Evolutionary conservation across 2,329 filamentous ascomycete species (phyloP), one percentile per base, ranked within the genome.

Genomic region (Aspergillus arachidicola): DNA sequence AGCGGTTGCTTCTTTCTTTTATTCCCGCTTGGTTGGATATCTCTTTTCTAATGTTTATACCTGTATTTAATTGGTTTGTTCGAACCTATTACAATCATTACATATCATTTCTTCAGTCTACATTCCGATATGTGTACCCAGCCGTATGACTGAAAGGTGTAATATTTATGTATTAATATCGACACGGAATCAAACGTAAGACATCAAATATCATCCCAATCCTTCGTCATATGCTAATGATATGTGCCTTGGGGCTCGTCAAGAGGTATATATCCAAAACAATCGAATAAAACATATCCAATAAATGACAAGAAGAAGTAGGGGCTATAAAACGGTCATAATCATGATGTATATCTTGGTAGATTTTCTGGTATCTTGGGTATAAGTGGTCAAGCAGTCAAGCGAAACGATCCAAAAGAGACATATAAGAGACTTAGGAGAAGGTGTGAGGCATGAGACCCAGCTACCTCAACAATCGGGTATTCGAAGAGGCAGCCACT

Each of bases 1-100:
- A 73, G 72, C 72, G 69, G 69, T 60, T 69, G 59, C 45, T 63
- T 51, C 63, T 64, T 59, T 58, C 41, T 59, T 57, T 34, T 54
- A 41, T 26, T 58, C 48, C 48, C 28, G 7, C 16, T 63, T 54
- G 21, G 21, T 57, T 60, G 30, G 32, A 34, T 55, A n/a, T 7
- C 23, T 51, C 16, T 41, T 6, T 26, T 41, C 7, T 58, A 51
- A 51, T 58, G 30, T 38, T 38, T 50, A 46, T 32, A n/a, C 28
- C 10, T 51, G 28, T 32, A 51, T 51, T 28, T 51, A 45, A 11
- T 23, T 14, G 23, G 11, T 30, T 32, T n/a, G 19, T 51, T 26
- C 21, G 19, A 51, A 19, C 28, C 14, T 36, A 6, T 38, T 26
- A 16, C 23, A 38, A 19, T 55, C 19, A 10, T 55, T 51, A 30